A percentile compares a stretch with the other conserved stretches of the same genome.
These are phyloP conservation scores for Venturia oleaginea DNA, from an alignment of 2,329 filamentous ascomycete genomes.

Conservation along the genomic window DNA sequence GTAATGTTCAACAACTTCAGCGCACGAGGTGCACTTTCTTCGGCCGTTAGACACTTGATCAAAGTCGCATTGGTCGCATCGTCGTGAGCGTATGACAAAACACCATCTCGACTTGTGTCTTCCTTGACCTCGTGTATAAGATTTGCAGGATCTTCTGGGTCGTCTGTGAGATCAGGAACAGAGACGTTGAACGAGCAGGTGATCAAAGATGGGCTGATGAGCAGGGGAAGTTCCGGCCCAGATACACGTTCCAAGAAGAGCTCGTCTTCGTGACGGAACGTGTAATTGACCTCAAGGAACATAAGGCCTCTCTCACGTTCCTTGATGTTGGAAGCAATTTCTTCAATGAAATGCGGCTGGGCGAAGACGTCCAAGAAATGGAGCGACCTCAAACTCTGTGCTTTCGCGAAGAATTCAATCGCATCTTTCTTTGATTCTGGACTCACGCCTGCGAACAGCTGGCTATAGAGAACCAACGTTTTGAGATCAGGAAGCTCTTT, in stretches of 20 bases:
- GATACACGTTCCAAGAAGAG: slow-evolving; percentile 34
- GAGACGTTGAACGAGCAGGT: slow-evolving; percentile 30
- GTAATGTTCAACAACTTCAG: slow-evolving; percentile 32
- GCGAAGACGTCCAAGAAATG: slow-evolving; percentile 42
- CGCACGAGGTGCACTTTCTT: slow-evolving; percentile 24
- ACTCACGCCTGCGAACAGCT: slow-evolving; percentile 37
- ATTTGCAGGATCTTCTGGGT: slow-evolving; percentile 21
- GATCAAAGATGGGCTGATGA: slow-evolving; percentile 31
- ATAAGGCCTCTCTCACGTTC: slow-evolving; percentile 25
- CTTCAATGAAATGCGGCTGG: slow-evolving; percentile 31
- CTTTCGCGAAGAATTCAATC: slow-evolving; percentile 30
- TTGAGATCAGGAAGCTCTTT: slow-evolving; percentile 33
- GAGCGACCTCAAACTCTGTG: slow-evolving; percentile 30
- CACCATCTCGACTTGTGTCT: slow-evolving; percentile 16
- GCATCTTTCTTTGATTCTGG: slow-evolving; percentile 31
- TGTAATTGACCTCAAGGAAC: slow-evolving; percentile 40
- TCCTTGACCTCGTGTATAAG: slow-evolving; percentile 19
- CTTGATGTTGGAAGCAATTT: slow-evolving; percentile 19
- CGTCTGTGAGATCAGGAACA: slow-evolving; percentile 23
- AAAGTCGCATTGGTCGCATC: slow-evolving; percentile 16
- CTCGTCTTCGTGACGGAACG: slow-evolving; percentile 36
- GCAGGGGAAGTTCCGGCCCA: slow-evolving; percentile 26
- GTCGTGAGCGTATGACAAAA: slow-evolving; percentile 27
- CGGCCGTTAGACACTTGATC: slow-evolving; percentile 26
- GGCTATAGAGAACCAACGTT: slow-evolving; percentile 36